Evolutionary conservation across 805 yeast genomes (phyloP).

Genomic region (Clavispora asparagi): DNA sequence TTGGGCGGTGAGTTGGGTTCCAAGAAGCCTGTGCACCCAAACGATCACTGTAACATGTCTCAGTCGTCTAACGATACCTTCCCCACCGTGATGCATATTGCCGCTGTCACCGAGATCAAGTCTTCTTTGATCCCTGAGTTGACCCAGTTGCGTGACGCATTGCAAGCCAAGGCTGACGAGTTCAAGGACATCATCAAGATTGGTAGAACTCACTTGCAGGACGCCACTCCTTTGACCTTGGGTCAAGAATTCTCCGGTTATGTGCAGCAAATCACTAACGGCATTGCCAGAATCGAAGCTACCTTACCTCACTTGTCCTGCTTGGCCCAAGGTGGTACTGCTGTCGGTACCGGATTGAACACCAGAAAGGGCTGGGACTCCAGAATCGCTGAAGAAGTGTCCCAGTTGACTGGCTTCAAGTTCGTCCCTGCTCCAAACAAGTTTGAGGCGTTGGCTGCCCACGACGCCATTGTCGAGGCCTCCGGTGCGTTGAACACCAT

Average conservation of each 20-base stretch:
- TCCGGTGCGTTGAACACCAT: constrained; percentile 96
- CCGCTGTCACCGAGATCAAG: constrained; percentile 88
- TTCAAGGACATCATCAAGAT: constrained; percentile 89
- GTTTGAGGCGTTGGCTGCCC: constrained; percentile 98
- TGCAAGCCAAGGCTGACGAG: constrained; percentile 74
- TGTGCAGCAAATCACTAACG: constrained; percentile 87
- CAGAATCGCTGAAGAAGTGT: constrained; percentile 80
- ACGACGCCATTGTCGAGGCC: constrained; percentile 96
- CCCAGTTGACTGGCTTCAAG: constrained; percentile 80
- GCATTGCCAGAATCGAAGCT: constrained; percentile 79
- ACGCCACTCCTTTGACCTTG: constrained; percentile 95
- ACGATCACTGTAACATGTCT: constrained; percentile 97
- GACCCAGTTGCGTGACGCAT: constrained; percentile 68
- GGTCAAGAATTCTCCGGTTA: constrained; percentile 99
- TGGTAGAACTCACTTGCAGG: constrained; percentile 98
- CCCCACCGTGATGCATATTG: constrained; percentile 99
- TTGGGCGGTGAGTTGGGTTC: constrained; percentile 91
- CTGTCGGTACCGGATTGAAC: constrained; percentile 98
- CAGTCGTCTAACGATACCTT: constrained; percentile 99
- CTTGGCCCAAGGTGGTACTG: constrained; percentile 99
- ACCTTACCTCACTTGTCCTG: constrained; percentile 69
- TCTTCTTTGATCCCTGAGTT: constrained; percentile 75
- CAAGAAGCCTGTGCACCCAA: constrained; percentile 94
- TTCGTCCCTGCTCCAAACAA: constrained; percentile 97
- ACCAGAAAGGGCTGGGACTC: constrained; percentile 86